A percentile compares a stretch with the other conserved stretches of the same genome.
These are phyloP conservation scores for Mycena latifolia DNA, from an alignment of 768 basidiomycete genomes.

Conservation along the genomic window DNA sequence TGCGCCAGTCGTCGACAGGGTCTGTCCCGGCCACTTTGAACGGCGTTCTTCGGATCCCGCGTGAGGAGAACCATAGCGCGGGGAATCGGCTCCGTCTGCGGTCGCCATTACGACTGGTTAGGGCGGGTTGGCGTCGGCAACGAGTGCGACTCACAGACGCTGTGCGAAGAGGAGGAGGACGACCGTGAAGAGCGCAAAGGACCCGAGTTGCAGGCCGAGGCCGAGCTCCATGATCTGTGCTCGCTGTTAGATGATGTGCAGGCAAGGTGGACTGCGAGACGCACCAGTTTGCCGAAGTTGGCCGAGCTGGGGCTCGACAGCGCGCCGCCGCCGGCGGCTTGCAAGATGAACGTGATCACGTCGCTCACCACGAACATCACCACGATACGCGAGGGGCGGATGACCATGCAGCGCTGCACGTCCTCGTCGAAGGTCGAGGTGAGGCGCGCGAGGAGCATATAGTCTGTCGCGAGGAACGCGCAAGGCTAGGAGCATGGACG, in stretches of 20 bases:
- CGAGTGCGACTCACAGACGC: conserved; percentile 48
- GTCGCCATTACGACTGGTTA: too few relatives aligned
- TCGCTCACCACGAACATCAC: conserved; percentile 63
- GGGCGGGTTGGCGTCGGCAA: too few relatives aligned
- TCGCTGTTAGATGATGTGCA: neutral
- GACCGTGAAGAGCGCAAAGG: conserved; percentile 53
- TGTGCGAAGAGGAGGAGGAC: conserved; percentile 48
- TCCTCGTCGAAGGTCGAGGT: conserved; percentile 50
- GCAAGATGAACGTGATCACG: conserved; percentile 64
- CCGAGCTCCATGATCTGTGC: conserved; percentile 55
- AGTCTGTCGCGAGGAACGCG: too few relatives aligned
- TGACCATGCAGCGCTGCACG: conserved; percentile 50
- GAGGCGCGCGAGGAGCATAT: too few relatives aligned
- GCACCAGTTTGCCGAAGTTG: conserved; percentile 41
- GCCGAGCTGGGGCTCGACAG: conserved; percentile 32
- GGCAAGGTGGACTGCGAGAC: neutral
- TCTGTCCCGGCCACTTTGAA: neutral
- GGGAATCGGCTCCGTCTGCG: conserved; percentile 5
- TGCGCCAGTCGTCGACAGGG: conserved; percentile 57
- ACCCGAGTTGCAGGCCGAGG: conserved; percentile 55
- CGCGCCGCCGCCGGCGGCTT: conserved; percentile 53
- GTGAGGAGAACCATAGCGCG: neutral
- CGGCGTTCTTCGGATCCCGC: neutral
- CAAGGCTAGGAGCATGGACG: conserved; percentile 55
- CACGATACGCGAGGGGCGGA: conserved; percentile 54